phyloP scores from a whole-genome alignment of 2,329 filamentous ascomycete genomes.

The Stagonosporopsis vannaccii region DNA sequence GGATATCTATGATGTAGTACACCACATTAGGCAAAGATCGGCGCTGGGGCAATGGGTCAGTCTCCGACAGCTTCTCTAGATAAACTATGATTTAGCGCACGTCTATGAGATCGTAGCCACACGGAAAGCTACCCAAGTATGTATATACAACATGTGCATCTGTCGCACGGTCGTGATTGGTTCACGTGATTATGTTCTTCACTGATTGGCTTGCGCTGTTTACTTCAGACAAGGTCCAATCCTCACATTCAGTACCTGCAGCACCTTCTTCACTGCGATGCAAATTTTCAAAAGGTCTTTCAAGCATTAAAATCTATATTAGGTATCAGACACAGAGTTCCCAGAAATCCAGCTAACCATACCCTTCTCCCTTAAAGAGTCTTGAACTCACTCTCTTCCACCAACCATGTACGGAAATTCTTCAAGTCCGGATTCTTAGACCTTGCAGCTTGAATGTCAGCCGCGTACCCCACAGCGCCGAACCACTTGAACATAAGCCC shows the following conservation, averaged over 20 bases:
- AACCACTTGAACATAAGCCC: conserved; percentile 59
- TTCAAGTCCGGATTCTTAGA: conserved; percentile 53
- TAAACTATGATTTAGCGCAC: background rate
- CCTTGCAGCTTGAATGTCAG: conserved; percentile 52
- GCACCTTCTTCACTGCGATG: no score
- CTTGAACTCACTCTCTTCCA: conserved; percentile 49
- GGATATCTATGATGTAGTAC: conserved; percentile 12
- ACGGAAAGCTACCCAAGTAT: no score
- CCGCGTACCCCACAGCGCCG: conserved; percentile 51
- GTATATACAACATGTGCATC: no score
- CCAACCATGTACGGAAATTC: conserved; percentile 55
- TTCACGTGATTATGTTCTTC: no score
- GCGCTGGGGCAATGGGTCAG: background rate
- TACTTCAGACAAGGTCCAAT: no score
- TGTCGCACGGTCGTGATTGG: no score
- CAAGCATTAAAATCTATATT: background rate
- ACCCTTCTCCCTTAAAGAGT: conserved; percentile 36
- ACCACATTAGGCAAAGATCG: conserved; percentile 4
- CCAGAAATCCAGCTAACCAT: no score
- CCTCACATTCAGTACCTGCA: background rate
- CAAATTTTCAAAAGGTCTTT: no score
- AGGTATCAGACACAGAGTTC: background rate
- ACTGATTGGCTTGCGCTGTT: background rate
- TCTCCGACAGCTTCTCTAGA: background rate
- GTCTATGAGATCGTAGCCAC: no score